Conservation (phyloP, 345 rosid species). For the Populus simonii region DNA sequence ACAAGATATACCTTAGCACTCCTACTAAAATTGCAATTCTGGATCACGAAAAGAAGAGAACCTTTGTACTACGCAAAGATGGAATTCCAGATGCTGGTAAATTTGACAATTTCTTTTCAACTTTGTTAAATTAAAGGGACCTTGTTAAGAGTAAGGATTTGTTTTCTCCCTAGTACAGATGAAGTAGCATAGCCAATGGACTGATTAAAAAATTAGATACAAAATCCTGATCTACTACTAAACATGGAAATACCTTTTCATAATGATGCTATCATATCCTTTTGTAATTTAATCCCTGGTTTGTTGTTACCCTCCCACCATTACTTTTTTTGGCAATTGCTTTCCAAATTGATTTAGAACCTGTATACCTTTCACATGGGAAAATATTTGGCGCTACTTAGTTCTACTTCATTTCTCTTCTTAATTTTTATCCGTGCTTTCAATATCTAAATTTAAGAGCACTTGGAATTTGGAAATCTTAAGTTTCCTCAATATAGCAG, state of each 20-base stretch:
- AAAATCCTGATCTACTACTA: background rate
- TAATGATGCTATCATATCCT: background rate
- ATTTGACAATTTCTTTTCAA: constrained; percentile 5
- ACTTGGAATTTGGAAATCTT: background rate
- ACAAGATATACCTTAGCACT: constrained; percentile 27
- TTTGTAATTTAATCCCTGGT: background rate
- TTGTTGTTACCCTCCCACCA: background rate
- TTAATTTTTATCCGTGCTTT: background rate
- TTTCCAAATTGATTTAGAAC: background rate
- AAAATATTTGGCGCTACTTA: background rate
- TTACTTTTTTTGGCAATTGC: no score
- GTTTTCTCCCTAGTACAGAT: background rate
- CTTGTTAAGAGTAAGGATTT: background rate
- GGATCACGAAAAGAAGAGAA: constrained; percentile 95
- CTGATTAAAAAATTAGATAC: background rate
- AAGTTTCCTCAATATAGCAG: background rate
- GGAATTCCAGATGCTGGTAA: constrained; percentile 98
- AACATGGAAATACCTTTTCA: background rate
- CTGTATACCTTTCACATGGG: background rate
- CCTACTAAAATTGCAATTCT: constrained; percentile 80
- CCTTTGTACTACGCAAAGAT: constrained; percentile 87
- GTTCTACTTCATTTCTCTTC: background rate
- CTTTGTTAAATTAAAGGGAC: background rate
- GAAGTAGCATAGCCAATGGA: background rate
- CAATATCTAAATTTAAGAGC: background rate